A percentile compares a stretch with the other conserved stretches of the same genome.
phyloP scores from a whole-genome alignment of 2,329 filamentous ascomycete species.

The Talaromyces pinophilus region DNA sequence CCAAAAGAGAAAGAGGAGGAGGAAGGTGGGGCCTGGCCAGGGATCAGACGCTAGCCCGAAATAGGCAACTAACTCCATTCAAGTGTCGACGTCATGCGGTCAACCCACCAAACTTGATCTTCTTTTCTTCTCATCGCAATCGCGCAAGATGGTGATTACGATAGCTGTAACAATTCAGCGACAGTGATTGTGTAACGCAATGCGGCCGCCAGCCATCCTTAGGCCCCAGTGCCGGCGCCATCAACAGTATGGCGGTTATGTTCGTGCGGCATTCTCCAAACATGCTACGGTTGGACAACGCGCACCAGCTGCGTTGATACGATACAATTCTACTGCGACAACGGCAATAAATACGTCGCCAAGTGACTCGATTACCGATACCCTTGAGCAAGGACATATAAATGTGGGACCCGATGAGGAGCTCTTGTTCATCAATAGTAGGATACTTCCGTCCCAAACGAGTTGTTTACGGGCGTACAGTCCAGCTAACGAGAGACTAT shows the following conservation, averaged over 20 bases:
- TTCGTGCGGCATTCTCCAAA: not conserved
- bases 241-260: not conserved
- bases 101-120: not conserved
- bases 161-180: not conserved
- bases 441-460: constrained; percentile 31
- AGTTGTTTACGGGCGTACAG: too few relatives aligned
- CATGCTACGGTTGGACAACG: not conserved
- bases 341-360: not conserved
- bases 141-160: not conserved
- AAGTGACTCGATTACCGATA: not conserved
- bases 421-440: constrained; percentile 88
- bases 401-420: constrained; percentile 72
- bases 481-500: constrained; percentile 18
- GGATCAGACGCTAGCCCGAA: not conserved
- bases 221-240: not conserved
- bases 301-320: not conserved
- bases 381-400: constrained; percentile 66
- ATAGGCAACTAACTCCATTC: not conserved
- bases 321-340: constrained; percentile 10
- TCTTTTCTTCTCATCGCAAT: not conserved
- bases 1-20: not conserved
- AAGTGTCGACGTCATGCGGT: constrained; percentile 5
- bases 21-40: not conserved
- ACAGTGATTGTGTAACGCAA: not conserved
- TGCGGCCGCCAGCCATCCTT: not conserved